Evolutionary conservation across 352 stramenopile species (phyloP).

Genomic region (Phytophthora macrochlamydospora): DNA sequence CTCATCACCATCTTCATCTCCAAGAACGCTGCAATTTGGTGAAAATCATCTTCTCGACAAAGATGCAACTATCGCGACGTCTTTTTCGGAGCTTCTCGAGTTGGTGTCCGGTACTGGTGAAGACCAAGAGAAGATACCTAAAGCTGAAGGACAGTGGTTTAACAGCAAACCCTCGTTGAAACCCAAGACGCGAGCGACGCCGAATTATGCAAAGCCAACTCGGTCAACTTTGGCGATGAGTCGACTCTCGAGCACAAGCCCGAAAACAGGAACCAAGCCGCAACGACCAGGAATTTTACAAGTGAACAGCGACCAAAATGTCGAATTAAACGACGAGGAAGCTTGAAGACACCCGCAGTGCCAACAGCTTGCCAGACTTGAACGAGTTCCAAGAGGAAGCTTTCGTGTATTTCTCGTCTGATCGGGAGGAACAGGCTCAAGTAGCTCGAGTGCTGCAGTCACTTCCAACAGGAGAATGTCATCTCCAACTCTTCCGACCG

Average conservation of each 20-base stretch:
- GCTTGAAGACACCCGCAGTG: background rate
- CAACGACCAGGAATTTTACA: constrained; percentile 7
- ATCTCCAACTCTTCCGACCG: constrained; percentile 41
- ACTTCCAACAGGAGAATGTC: constrained; percentile 37
- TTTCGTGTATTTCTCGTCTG: constrained; percentile 42
- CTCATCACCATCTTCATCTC: constrained; percentile 12
- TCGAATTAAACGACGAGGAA: background rate
- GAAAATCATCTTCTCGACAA: background rate
- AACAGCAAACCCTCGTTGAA: constrained; percentile 1
- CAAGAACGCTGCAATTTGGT: constrained; percentile 11
- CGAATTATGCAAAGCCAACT: constrained; percentile 30
- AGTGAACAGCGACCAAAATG: constrained; percentile 6
- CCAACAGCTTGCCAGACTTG: constrained; percentile 12
- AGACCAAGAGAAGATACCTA: constrained; percentile 16
- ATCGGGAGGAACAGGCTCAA: constrained; percentile 35
- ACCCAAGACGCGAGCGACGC: constrained; percentile 7
- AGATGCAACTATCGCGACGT: constrained; percentile 24
- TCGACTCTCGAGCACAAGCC: constrained; percentile 23
- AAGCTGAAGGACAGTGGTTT: background rate
- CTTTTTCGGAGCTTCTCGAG: constrained; percentile 43
- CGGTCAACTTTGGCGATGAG: constrained; percentile 10
- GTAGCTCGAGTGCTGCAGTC: constrained; percentile 40
- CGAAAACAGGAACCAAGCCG: constrained; percentile 8
- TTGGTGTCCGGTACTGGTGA: constrained; percentile 27
- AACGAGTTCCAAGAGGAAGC: constrained; percentile 34